A percentile compares a stretch with the other conserved stretches of the same genome.
phyloP scores from a whole-genome alignment of 2,329 filamentous ascomycete species.

The Periglandula ipomoeae region DNA sequence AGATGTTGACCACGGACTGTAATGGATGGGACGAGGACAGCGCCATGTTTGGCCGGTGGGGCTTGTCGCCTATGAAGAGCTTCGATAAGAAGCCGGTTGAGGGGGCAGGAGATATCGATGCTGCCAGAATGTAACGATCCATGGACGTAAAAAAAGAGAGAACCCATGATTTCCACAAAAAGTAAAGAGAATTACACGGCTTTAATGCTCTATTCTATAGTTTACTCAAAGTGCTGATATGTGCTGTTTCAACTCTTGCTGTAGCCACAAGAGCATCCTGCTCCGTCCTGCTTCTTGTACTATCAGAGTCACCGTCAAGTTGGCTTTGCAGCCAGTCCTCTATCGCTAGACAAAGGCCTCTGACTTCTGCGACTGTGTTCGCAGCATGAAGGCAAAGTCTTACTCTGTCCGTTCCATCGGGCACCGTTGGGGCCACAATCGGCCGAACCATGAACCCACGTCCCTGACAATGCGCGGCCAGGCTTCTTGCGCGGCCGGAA shows the following conservation, averaged over 20 bases:
- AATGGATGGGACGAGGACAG: constrained; percentile 87
- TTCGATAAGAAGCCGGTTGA: constrained; percentile 26
- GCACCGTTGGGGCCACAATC: constrained; percentile 61
- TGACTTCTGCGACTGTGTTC: constrained; percentile 49
- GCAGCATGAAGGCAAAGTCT: constrained; percentile 60
- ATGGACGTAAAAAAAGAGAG: too few relatives aligned
- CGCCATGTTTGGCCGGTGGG: constrained; percentile 76
- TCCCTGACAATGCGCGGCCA: constrained; percentile 52
- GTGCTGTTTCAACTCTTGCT: neutral
- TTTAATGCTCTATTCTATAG: neutral
- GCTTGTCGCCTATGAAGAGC: constrained; percentile 65
- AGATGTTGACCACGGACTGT: constrained; percentile 89
- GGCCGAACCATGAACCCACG: constrained; percentile 51
- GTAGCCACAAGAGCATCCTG: neutral
- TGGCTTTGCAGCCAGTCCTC: constrained; percentile 32
- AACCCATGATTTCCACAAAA: too few relatives aligned
- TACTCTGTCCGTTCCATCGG: constrained; percentile 52
- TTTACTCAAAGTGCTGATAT: constrained; percentile 1
- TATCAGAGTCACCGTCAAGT: neutral
- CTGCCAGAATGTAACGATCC: neutral
- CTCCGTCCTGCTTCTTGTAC: too few relatives aligned
- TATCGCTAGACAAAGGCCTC: constrained; percentile 40
- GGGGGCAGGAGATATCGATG: constrained; percentile 11
- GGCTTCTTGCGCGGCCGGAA: constrained; percentile 44
- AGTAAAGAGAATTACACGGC: neutral